Evolutionary conservation across 345 rosid species (phyloP).

Genomic region (Syzygium oleosum): DNA sequence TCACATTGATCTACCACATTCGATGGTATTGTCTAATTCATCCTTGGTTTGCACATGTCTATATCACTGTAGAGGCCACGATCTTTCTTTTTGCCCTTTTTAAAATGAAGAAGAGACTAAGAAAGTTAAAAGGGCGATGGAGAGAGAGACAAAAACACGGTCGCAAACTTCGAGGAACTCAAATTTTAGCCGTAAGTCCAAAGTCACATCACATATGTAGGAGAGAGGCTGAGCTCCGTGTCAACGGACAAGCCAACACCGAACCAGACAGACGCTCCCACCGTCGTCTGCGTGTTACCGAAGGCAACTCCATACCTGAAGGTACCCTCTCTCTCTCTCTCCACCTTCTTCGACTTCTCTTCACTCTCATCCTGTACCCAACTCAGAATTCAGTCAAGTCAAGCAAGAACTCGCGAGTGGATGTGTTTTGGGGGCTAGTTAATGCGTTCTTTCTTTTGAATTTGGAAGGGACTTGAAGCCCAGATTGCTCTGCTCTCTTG

Average conservation of each 20-base stretch:
- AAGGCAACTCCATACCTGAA: not conserved
- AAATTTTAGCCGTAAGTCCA: not conserved
- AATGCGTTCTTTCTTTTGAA: not conserved
- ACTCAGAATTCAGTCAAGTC: not conserved
- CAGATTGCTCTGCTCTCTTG: not conserved
- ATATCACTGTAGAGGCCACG: not conserved
- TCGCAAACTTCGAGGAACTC: not conserved
- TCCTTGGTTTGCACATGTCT: not conserved
- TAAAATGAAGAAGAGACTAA: not conserved
- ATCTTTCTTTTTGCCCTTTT: not conserved
- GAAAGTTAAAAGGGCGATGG: not conserved
- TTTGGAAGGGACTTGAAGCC: not conserved
- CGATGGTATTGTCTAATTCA: not conserved
- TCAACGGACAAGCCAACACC: not conserved
- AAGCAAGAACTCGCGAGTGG: not conserved
- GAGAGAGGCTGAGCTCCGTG: not conserved
- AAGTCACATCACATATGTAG: not conserved
- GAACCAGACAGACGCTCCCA: not conserved
- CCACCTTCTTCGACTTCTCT: not conserved
- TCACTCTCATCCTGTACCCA: not conserved
- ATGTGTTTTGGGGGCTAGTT: not conserved
- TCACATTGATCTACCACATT: not conserved
- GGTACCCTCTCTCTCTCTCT: not conserved
- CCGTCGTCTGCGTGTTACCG: not conserved
- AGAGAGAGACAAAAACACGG: not conserved